Conservation (phyloP, 116 monocot genomes). For the Thalassia testudinum region DNA sequence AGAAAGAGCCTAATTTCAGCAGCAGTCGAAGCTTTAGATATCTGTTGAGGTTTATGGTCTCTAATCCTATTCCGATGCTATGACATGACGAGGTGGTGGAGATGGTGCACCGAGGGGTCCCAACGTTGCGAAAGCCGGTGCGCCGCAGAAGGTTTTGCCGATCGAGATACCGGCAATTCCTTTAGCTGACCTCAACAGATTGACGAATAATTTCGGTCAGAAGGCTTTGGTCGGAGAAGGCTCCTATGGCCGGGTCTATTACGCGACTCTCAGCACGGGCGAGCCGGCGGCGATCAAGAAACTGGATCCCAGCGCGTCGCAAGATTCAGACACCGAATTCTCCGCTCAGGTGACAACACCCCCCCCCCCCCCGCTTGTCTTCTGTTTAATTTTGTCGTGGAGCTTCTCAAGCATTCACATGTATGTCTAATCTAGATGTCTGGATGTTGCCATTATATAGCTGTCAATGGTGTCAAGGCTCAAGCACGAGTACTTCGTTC, state of each 20-base stretch:
- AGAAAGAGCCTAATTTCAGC: no score
- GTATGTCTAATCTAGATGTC: background rate
- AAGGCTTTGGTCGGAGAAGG: conserved; percentile 70
- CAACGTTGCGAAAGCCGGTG: conserved; percentile 9
- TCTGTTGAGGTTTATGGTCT: no score
- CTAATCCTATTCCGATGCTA: background rate
- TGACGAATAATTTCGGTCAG: conserved; percentile 53
- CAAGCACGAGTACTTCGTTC: conserved; percentile 48
- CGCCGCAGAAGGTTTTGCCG: conserved; percentile 38
- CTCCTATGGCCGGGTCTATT: conserved; percentile 58
- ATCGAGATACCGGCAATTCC: conserved; percentile 51
- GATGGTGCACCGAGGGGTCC: conserved; percentile 26
- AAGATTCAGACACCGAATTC: conserved; percentile 62
- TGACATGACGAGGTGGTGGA: conserved; percentile 3
- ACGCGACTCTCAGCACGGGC: conserved; percentile 34
- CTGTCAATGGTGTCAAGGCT: conserved; percentile 57
- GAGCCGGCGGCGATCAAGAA: conserved; percentile 60
- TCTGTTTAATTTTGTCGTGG: background rate
- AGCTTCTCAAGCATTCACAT: background rate
- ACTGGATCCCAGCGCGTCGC: conserved; percentile 46
- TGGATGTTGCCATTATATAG: conserved; percentile 10
- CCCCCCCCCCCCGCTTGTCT: background rate
- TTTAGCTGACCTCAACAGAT: conserved; percentile 39
- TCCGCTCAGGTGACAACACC: conserved; percentile 32
- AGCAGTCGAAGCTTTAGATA: no score